Evolutionary conservation across 805 yeast species (phyloP), one percentile per base, ranked within the genome.

Genomic region (Cyberlindnera samutprakarnensis): DNA sequence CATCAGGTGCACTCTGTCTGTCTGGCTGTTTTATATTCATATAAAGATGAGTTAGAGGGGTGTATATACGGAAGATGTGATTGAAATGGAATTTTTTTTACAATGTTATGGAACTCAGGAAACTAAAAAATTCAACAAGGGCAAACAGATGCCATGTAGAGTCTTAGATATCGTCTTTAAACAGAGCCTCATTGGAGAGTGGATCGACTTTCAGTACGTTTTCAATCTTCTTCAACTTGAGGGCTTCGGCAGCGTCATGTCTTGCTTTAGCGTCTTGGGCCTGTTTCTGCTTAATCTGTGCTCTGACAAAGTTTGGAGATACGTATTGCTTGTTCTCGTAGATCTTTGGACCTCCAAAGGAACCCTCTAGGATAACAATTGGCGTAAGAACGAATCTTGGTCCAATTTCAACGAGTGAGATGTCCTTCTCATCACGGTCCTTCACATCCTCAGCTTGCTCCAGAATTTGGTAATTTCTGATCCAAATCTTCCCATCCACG

Each of bases 281-380:
- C 34, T 81, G 77, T 53, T 81, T 73, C 47, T 78, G 82, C 56
- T 75, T 83, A 43, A 70, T 40, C 66, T 88, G 96, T 10, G 98
- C 85, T 66, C 98, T 82, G 24, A 81, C 90, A 38, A 83, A 76
- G 68, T 92, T 92, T 43, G 98, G 98, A 38, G 95, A 84, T 29
- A 92, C 95, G 59, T 84, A 92, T 61, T 90, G 92, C 66, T 85
- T 88, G 66, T 92, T 92, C 54, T 92, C 97, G 61, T 85, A 92
- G 44, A 92, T 87, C 70, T 88, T 86, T 43, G 97, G 96, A 14
- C 98, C 98, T 35, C 96, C 90, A 50, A 92, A 92, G 2, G 96
- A 86, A 30, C 98, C 98, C 64, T 92, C 97, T 42, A 90, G 69
- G 32, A 92, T 76, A 38, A 94, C 78, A 46, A 92, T 88, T 42